These are phyloP conservation scores for Cercospora berteroae DNA, from an alignment of 2,329 filamentous ascomycete species.

Conservation along the genomic window DNA sequence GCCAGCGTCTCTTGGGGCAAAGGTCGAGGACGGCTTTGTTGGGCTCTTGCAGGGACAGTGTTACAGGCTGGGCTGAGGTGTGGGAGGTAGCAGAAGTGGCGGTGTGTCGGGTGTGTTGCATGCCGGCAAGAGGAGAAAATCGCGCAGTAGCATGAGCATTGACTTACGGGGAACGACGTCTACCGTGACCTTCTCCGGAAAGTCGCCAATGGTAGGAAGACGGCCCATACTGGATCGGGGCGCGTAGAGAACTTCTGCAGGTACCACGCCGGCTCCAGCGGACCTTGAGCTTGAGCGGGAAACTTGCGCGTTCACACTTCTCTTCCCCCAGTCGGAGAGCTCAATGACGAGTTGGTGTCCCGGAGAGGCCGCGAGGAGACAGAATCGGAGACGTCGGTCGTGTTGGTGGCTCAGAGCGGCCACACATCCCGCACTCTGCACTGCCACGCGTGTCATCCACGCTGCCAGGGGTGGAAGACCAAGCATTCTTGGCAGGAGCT, in stretches of 20 bases:
- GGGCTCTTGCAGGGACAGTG: background rate
- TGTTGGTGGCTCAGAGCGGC: background rate
- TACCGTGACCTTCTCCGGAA: slow-evolving; percentile 42
- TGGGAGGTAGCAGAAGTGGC: background rate
- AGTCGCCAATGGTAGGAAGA: slow-evolving; percentile 45
- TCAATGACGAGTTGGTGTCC: too few relatives aligned
- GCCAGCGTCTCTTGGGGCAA: too few relatives aligned
- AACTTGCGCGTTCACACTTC: too few relatives aligned
- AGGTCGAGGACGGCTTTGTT: background rate
- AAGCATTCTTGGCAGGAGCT: slow-evolving; percentile 11
- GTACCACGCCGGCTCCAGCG: slow-evolving; percentile 6
- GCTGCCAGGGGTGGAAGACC: background rate
- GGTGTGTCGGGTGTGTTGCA: background rate
- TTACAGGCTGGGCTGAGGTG: background rate
- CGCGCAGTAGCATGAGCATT: background rate
- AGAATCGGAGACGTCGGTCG: background rate
- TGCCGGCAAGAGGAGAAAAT: background rate
- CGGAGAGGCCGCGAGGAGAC: background rate
- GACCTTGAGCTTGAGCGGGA: too few relatives aligned
- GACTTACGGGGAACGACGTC: slow-evolving; percentile 48
- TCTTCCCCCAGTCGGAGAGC: too few relatives aligned
- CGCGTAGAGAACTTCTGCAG: slow-evolving; percentile 13
- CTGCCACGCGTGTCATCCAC: background rate
- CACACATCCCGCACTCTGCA: background rate
- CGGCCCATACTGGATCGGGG: slow-evolving; percentile 35